These are phyloP conservation scores for Aspergillus wentii DNA, from an alignment of 495 filamentous ascomycete genomes.

Conservation along the genomic window DNA sequence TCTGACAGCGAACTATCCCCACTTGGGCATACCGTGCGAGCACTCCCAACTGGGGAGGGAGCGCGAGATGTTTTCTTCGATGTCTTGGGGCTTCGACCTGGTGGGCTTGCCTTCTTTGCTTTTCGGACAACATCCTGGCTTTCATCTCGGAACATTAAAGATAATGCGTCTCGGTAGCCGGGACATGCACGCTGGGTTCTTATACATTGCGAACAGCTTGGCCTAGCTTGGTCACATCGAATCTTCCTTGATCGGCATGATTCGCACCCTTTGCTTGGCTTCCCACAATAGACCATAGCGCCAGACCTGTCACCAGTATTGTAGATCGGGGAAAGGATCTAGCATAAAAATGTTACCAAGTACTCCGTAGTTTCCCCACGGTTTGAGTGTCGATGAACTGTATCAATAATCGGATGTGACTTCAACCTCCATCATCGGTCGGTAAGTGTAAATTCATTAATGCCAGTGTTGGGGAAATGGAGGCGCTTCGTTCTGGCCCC, in stretches of 20 bases:
- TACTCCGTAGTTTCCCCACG: too few species aligned
- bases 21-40: neutral
- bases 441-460: too few species aligned
- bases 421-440: too few species aligned
- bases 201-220: conserved; percentile 62
- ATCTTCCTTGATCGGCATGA: conserved; percentile 66
- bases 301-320: too few species aligned
- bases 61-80: conserved; percentile 9
- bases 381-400: too few species aligned
- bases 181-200: conserved; percentile 62
- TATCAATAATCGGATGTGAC: too few species aligned
- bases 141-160: conserved; percentile 70
- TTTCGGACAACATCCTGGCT: conserved; percentile 63
- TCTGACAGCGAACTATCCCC: neutral
- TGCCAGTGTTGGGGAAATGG: too few species aligned
- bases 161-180: conserved; percentile 64
- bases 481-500: too few species aligned
- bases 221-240: conserved; percentile 60
- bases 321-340: neutral
- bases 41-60: neutral
- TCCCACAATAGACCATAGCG: conserved; percentile 69
- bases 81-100: conserved; percentile 10
- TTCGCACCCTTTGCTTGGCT: conserved; percentile 68
- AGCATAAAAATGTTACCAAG: too few species aligned
- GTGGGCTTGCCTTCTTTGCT: conserved; percentile 39